Evolutionary conservation across 1,284 basidiomycete species (phyloP).

Genomic region (Hemileia vastatrix): DNA sequence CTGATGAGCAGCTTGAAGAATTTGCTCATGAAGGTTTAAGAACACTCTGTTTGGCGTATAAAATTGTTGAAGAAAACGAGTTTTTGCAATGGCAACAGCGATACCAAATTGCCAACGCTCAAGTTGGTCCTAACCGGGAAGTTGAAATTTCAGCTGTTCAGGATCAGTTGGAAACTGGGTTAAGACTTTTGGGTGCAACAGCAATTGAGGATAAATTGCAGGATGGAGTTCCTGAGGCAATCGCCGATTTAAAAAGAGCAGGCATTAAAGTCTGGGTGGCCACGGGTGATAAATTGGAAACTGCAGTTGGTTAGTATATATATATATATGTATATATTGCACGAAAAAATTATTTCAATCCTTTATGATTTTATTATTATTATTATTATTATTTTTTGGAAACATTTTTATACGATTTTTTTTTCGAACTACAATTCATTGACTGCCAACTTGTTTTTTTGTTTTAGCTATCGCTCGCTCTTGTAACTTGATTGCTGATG

Average conservation of each 20-base stretch:
- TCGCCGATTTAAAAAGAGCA: conserved; percentile 87
- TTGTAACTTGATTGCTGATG: conserved; percentile 78
- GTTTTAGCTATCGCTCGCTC: conserved; percentile 78
- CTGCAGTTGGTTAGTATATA: conserved; percentile 56
- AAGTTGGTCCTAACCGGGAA: conserved; percentile 66
- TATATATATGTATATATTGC: too few species aligned
- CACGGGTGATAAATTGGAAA: conserved; percentile 97
- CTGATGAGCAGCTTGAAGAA: conserved; percentile 72
- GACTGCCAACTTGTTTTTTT: background rate
- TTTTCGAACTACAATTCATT: background rate
- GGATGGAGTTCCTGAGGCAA: conserved; percentile 94
- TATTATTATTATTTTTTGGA: background rate
- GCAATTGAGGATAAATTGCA: conserved; percentile 96
- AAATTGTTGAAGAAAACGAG: conserved; percentile 64
- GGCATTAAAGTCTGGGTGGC: conserved; percentile 99
- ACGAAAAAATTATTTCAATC: too few species aligned
- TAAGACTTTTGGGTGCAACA: conserved; percentile 84
- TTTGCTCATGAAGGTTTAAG: conserved; percentile 81
- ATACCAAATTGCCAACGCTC: conserved; percentile 70
- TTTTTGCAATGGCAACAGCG: conserved; percentile 70
- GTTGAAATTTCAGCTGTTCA: conserved; percentile 66
- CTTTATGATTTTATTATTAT: background rate
- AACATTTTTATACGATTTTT: background rate
- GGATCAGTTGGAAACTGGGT: conserved; percentile 68
- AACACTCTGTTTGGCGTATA: conserved; percentile 87